Conservation (phyloP, 2,329 filamentous ascomycete species). For the Fusarium robinianum region DNA sequence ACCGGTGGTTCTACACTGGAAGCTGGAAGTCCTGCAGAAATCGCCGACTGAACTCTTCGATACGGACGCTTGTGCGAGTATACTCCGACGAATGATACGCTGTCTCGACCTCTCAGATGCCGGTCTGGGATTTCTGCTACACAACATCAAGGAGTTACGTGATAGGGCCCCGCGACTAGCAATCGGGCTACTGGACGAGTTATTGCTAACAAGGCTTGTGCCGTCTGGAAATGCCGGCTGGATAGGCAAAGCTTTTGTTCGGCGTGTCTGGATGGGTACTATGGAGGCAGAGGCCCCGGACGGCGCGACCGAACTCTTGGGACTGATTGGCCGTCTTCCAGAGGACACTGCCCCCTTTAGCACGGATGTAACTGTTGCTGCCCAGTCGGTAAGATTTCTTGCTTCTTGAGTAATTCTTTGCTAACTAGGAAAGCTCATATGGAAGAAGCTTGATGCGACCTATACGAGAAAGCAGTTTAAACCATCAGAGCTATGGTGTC, state of each 20-base stretch:
- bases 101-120: slow-evolving; percentile 62
- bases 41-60: slow-evolving; percentile 54
- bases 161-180: slow-evolving; percentile 55
- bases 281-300: slow-evolving; percentile 45
- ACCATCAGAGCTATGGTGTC: slow-evolving; percentile 71
- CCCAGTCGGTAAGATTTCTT: slow-evolving; percentile 61
- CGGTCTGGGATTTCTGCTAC: slow-evolving; percentile 68
- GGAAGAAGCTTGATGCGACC: slow-evolving; percentile 73
- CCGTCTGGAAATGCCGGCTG: slow-evolving; percentile 56
- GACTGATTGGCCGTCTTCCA: slow-evolving; percentile 42
- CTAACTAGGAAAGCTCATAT: slow-evolving; percentile 65
- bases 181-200: slow-evolving; percentile 60
- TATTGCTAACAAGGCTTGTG: slow-evolving; percentile 64
- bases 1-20: slow-evolving; percentile 68
- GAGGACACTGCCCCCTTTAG: slow-evolving; percentile 50
- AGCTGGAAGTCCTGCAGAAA: slow-evolving; percentile 66
- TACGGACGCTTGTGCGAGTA: slow-evolving; percentile 51
- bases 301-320: slow-evolving; percentile 32
- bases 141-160: slow-evolving; percentile 69
- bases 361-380: slow-evolving; percentile 65
- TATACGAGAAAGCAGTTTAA: slow-evolving; percentile 58
- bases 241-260: slow-evolving; percentile 72
- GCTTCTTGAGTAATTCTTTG: background rate
- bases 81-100: slow-evolving; percentile 65
- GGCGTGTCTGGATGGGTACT: slow-evolving; percentile 68